Evolutionary conservation across 345 rosid genomes (phyloP), one percentile per base, ranked within the genome.

Genomic region (Boechera retrofracta): DNA sequence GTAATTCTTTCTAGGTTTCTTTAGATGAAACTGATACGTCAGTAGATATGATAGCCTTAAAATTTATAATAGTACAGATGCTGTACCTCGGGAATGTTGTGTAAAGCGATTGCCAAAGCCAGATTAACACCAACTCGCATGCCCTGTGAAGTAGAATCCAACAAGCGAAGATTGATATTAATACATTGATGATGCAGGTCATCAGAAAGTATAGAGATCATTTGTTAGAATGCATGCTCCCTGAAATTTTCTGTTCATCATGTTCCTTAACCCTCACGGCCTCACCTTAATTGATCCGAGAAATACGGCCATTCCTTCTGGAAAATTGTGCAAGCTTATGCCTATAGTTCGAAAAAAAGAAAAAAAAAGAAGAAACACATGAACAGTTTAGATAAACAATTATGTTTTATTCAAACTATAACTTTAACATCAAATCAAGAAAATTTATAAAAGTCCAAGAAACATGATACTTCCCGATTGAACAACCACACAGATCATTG

Each of bases 241-340:
- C 13, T 41, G 29, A 59, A 21, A 15, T 0, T 60, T 58, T 57
- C 5, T n/a, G 67, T 59, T 59, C 36, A 60, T 49, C 57, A 28
- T 59, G 71, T 53, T 61, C 26, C 54, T 26, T 33, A n/a, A 42
- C 10, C 4, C 48, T 63, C 16, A 16, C 16, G 16, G 16, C 16
- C 16, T 16, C 84, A 92, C 99, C 99, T 92, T 95, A 31, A 92
- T 81, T 73, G 99, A 92, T 80, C 99, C 98, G 64, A 95, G 98
- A 81, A 95, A 95, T 62, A 95, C 98, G 0, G 99, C 98, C 98
- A 95, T 95, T 54, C 98, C 98, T 83, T 95, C 99, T 3, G 98
- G 99, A 77, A 95, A 88, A 82, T 95, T 95, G 82, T 95, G 99
- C 94, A 92, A 89, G 87, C 99, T 95, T 87, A 95, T 95, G 67